A percentile compares a stretch with the other conserved stretches of the same genome.
These are phyloP conservation scores for Kodamaea sp. DNA, from an alignment of 1,139 yeast genomes.

Conservation along the genomic window DNA sequence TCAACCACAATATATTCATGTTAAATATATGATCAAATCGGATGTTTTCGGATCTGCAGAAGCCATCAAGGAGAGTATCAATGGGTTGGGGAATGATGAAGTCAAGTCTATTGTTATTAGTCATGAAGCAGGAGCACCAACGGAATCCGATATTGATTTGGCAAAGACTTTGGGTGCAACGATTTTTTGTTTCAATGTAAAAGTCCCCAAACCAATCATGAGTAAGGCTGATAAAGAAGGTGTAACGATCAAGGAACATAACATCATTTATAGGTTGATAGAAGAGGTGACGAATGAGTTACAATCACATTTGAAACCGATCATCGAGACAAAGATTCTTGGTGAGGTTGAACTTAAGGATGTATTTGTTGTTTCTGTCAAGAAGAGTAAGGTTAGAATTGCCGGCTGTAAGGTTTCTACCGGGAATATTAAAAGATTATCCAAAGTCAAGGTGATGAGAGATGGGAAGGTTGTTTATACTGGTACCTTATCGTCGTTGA, in stretches of 20 bases:
- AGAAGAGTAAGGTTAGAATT: constrained; percentile 49
- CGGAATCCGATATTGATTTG: constrained; percentile 76
- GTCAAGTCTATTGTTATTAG: constrained; percentile 66
- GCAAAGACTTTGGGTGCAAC: constrained; percentile 75
- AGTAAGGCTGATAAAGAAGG: constrained; percentile 56
- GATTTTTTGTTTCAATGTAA: constrained; percentile 75
- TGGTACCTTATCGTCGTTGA: constrained; percentile 72
- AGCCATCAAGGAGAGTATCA: constrained; percentile 68
- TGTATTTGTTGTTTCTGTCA: constrained; percentile 61
- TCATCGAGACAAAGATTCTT: constrained; percentile 59
- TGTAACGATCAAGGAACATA: constrained; percentile 64
- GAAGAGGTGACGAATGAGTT: constrained; percentile 76
- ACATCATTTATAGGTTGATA: constrained; percentile 81
- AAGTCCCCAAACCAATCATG: constrained; percentile 61
- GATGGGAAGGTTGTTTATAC: constrained; percentile 50
- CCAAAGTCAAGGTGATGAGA: constrained; percentile 64
- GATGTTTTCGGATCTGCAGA: constrained; percentile 79
- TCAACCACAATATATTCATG: constrained; percentile 27
- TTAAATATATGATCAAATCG: constrained; percentile 74
- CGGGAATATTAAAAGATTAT: constrained; percentile 62
- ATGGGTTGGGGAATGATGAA: constrained; percentile 80
- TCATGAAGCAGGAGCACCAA: constrained; percentile 81
- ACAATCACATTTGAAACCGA: constrained; percentile 60
- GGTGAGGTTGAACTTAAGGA: constrained; percentile 72
- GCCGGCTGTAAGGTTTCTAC: constrained; percentile 87